Percentiles rank a stretch among this genome's conserved stretches.
Conservation (phyloP, 2,329 filamentous ascomycete genomes). For the Juglanconis oblonga region DNA sequence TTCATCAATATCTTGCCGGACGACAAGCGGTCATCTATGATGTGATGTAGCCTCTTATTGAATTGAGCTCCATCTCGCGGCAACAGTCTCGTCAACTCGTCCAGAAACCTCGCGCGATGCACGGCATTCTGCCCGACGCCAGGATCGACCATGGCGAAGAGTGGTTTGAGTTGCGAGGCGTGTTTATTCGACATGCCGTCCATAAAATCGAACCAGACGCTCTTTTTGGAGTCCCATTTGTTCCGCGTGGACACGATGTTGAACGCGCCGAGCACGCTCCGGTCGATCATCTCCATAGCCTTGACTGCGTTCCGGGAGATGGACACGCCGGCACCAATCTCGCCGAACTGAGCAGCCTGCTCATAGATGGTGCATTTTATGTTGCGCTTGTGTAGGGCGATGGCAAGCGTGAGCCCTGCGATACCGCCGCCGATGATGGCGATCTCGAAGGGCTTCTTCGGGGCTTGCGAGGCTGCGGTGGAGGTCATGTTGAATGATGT, state of each 20-base stretch:
- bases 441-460: conserved; percentile 27
- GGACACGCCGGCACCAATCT: conserved; percentile 36
- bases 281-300: conserved; percentile 30
- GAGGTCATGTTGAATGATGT: background rate
- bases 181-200: conserved; percentile 21
- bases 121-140: conserved; percentile 21
- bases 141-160: conserved; percentile 21
- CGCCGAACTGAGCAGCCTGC: conserved; percentile 29
- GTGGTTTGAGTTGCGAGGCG: conserved; percentile 13
- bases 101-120: conserved; percentile 26
- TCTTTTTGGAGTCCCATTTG: conserved; percentile 18
- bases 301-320: conserved; percentile 33
- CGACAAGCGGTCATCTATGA: conserved; percentile 24
- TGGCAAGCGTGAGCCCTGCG: conserved; percentile 35
- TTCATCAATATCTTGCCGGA: conserved; percentile 13
- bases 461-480: background rate
- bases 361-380: conserved; percentile 35
- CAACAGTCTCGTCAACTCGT: conserved; percentile 25
- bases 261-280: conserved; percentile 26
- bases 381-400: conserved; percentile 28
- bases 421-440: conserved; percentile 40
- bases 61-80: conserved; percentile 23
- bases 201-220: conserved; percentile 27
- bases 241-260: conserved; percentile 27
- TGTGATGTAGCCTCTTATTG: conserved; percentile 27